Evolutionary conservation across 176 grass and related monocot species (phyloP).

Genomic region (Musa acuminata): DNA sequence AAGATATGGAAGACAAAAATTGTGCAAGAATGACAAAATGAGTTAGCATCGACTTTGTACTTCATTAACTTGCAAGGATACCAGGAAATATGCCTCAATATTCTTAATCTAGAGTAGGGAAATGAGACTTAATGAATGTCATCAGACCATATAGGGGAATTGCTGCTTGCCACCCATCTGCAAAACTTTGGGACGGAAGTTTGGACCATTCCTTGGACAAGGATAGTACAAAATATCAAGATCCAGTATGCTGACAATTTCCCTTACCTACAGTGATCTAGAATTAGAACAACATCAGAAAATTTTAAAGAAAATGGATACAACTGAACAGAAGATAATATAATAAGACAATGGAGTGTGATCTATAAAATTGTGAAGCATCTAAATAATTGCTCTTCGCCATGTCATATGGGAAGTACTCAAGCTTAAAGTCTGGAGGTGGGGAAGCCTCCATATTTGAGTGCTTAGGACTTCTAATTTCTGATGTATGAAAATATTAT

Average conservation of each 20-base stretch:
- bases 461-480: neutral
- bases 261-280: constrained; percentile 52
- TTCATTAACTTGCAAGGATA: neutral
- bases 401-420: neutral
- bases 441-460: neutral
- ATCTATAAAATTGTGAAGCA: neutral
- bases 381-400: neutral
- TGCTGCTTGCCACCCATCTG: constrained; percentile 92
- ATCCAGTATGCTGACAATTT: constrained; percentile 75
- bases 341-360: neutral
- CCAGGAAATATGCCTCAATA: neutral
- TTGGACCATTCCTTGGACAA: constrained; percentile 78
- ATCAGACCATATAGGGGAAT: constrained; percentile 90
- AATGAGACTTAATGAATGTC: neutral
- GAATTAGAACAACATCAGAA: constrained; percentile 7
- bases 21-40: neutral
- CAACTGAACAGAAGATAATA: neutral
- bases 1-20: neutral
- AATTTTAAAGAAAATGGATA: too few relatives aligned
- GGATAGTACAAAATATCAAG: constrained; percentile 91
- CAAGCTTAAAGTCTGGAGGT: neutral
- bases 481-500: constrained; percentile 4
- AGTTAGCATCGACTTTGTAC: neutral
- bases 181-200: constrained; percentile 71
- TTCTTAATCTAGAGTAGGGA: constrained; percentile 2